Evolutionary conservation across 805 yeast species (phyloP).

Genomic region (Kazachstania bromeliacearum): DNA sequence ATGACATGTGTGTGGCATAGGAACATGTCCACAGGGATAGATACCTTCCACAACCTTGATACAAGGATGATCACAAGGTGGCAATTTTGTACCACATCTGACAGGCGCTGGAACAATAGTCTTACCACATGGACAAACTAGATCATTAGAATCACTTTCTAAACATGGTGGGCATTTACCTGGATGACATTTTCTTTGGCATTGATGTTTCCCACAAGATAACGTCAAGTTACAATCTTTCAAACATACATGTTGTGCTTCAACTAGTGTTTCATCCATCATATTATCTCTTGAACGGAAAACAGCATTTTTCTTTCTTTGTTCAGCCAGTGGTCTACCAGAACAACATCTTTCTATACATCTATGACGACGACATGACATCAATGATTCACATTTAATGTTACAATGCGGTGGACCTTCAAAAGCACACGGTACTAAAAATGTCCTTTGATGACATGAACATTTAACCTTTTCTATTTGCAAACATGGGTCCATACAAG

Average conservation of each 20-base stretch:
- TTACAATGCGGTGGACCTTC: slow-evolving; percentile 52
- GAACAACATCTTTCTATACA: slow-evolving; percentile 64
- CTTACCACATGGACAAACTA: slow-evolving; percentile 71
- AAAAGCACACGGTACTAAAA: slow-evolving; percentile 54
- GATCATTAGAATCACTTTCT: slow-evolving; percentile 71
- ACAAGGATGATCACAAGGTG: slow-evolving; percentile 61
- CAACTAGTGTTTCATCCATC: slow-evolving; percentile 51
- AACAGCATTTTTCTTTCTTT: slow-evolving; percentile 35
- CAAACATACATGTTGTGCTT: slow-evolving; percentile 67
- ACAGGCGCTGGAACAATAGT: slow-evolving; percentile 76
- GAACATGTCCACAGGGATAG: slow-evolving; percentile 59
- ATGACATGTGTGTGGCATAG: slow-evolving; percentile 69
- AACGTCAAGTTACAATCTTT: slow-evolving; percentile 52
- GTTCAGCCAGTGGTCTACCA: slow-evolving; percentile 49
- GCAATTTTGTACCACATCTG: slow-evolving; percentile 66
- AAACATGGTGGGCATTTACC: slow-evolving; percentile 77
- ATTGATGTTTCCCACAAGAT: slow-evolving; percentile 59
- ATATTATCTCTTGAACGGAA: slow-evolving; percentile 26
- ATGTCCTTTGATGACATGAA: slow-evolving; percentile 50
- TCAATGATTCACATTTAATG: slow-evolving; percentile 61
- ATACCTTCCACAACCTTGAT: slow-evolving; percentile 32
- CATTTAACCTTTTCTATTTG: slow-evolving; percentile 46
- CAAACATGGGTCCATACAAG: slow-evolving; percentile 59
- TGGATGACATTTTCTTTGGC: slow-evolving; percentile 63
- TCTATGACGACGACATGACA: slow-evolving; percentile 74